Base-by-base conservation (phyloP, 2,329 filamentous ascomycete genomes). In the Botryosphaeria agaves region DNA sequence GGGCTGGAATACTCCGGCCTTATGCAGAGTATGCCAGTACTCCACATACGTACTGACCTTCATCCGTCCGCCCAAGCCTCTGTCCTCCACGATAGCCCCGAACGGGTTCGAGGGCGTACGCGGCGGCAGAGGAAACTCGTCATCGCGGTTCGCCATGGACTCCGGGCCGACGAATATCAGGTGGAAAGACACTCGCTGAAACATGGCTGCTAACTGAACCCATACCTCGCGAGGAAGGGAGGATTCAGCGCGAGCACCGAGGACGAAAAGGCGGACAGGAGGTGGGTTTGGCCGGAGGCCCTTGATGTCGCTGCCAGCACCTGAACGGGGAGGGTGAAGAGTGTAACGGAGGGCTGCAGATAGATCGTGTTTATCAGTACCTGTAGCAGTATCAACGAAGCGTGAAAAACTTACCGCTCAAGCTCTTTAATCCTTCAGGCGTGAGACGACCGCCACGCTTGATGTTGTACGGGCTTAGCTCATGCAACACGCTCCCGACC, bases 31-130 rank as follows among this genome's bases (percentile, higher is more conserved):
- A 56, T 98, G 87, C 61, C 91, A 98, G 59, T 98, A 94, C 44
- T 98, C 89, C 30, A 95, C 87, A 46, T 85, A 93, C 1, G 91
- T 98, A 52, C 78, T 89, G 47, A 98, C 92, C 62, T 98, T 98
- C 72, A 95, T 74, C 41, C 78, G 76, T 32, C 78, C 74, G 48
- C 78, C 82, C 6, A 98, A 67, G n/a, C n/a, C n/a, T 31, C 87
- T 74, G 52, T 92, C 87, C 57, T 98, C 91, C 9, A 94, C 72
- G 31, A 98, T 68, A n/a, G 81, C 82, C 25, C 89, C 89, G 43
- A 85, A 98, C 1, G 89, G 89, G 49, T 98, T 98, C 7, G 63
- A 59, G 0, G 85, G 63, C 2, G 83, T 94, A 33, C 85, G 75
- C 41, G 80, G 70, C 1, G 91, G 89, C 2, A 95, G 66, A 1